phyloP scores from a whole-genome alignment of 805 yeast species.

The Wickerhamiella azymoides region DNA sequence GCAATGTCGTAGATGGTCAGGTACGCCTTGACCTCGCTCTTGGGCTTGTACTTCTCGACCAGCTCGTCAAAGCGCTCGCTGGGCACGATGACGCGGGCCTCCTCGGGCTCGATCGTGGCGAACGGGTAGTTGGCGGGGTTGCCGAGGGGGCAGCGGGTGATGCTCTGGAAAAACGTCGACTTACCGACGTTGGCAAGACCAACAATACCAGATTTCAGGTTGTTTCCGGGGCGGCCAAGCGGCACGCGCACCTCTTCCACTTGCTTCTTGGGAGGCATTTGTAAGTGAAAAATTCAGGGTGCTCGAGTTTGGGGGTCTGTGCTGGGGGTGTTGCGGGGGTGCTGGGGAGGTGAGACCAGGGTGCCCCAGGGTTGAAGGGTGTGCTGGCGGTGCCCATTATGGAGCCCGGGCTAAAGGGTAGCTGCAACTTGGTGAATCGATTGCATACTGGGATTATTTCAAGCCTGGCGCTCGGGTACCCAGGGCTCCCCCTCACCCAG shows the following conservation, averaged over 20 bases:
- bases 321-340: background rate
- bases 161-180: slow-evolving; percentile 44
- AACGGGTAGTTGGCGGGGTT: slow-evolving; percentile 58
- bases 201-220: slow-evolving; percentile 72
- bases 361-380: too few relatives aligned
- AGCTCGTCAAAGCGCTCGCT: slow-evolving; percentile 37
- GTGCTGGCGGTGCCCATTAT: too few relatives aligned
- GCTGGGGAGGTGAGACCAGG: too few relatives aligned
- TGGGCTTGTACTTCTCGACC: slow-evolving; percentile 52
- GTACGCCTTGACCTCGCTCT: slow-evolving; percentile 78
- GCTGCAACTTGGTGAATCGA: too few relatives aligned
- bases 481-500: too few relatives aligned
- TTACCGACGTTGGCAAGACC: slow-evolving; percentile 72
- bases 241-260: slow-evolving; percentile 58
- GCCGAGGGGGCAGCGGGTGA: slow-evolving; percentile 48
- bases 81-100: slow-evolving; percentile 42
- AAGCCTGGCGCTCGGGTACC: too few relatives aligned
- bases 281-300: background rate
- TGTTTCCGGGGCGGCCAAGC: slow-evolving; percentile 73
- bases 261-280: slow-evolving; percentile 67
- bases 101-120: slow-evolving; percentile 66
- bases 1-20: slow-evolving; percentile 95
- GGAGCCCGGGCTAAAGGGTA: too few relatives aligned
- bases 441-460: too few relatives aligned
- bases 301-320: too few relatives aligned